Conservation (phyloP, 306 rosid species). For the Corylus americana region DNA sequence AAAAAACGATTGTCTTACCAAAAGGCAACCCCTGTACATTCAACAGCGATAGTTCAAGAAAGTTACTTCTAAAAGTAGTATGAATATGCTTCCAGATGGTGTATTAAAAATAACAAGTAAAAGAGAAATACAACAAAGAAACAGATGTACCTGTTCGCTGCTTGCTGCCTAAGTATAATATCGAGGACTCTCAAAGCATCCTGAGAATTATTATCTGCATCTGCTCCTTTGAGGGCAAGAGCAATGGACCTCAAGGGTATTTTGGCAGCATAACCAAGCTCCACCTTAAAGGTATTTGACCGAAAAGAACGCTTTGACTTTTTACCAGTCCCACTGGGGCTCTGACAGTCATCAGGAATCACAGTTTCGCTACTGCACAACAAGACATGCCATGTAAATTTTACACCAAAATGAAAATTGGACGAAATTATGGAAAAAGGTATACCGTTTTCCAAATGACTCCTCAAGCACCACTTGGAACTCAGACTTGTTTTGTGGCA, state of each 20-base stretch:
- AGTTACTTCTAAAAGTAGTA: slow-evolving; percentile 22
- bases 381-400: slow-evolving; percentile 29
- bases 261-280: slow-evolving; percentile 57
- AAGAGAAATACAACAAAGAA: slow-evolving; percentile 14
- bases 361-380: slow-evolving; percentile 39
- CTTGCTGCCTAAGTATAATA: slow-evolving; percentile 73
- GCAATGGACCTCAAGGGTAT: slow-evolving; percentile 62
- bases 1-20: slow-evolving; percentile 88
- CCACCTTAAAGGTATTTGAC: slow-evolving; percentile 61
- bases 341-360: slow-evolving; percentile 43
- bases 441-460: slow-evolving; percentile 58
- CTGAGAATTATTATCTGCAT: slow-evolving; percentile 46
- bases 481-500: slow-evolving; percentile 55
- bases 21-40: slow-evolving; percentile 76
- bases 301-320: slow-evolving; percentile 52
- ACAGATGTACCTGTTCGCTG: slow-evolving; percentile 64
- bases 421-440: slow-evolving; percentile 9
- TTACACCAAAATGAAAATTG: slow-evolving; percentile 2
- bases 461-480: slow-evolving; percentile 75
- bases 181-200: slow-evolving; percentile 85
- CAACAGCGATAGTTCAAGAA: slow-evolving; percentile 28
- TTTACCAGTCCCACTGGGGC: slow-evolving; percentile 44
- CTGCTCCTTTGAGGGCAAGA: slow-evolving; percentile 52
- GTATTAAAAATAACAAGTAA: slow-evolving; percentile 11
- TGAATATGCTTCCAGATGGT: slow-evolving; percentile 7